Evolutionary conservation across 2,329 filamentous ascomycete species (phyloP), one percentile per base, ranked within the genome.

Genomic region (Fusarium xylarioides): DNA sequence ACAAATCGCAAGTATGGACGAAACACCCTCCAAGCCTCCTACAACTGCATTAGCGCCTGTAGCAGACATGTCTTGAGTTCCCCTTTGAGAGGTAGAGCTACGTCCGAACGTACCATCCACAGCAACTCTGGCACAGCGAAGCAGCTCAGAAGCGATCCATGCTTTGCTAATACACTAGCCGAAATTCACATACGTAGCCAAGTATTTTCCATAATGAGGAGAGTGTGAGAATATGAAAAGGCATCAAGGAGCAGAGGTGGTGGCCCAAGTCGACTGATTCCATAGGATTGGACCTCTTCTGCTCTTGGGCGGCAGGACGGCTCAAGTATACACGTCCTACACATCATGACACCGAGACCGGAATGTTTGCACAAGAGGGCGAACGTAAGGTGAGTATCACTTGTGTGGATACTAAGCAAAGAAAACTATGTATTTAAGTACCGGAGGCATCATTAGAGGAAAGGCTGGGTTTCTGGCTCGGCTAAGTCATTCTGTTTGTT

Each of bases 41-140:
- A 54, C 66, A 23, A 34, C 70, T 5, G 40, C 23, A 26, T 60
- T 71, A n/a, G 42, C 71, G 18, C 62, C 44, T 5, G 34, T 57
- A 16, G 52, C 66, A 12, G 58, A 54, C 35, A 64, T 77, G 38
- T 52, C 42, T 34, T 66, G 71, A 28, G 76, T 76, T 46, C 70
- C 70, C 9, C 38, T 79, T 75, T 46, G 34, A 52, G 9, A 71
- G 74, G 32, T 74, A 75, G 40, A 74, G 60, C 52, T 79, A 79
- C 19, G 60, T 78, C 26, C 66, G 76, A 40, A 76, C 79, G 63
- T 74, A 79, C 40, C 77, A 78, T 34, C 30, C 34, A 56, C 42
- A 62, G 73, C 32, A 54, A 53, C 42, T 56, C 16, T 28, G 46
- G 32, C 44, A 32, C 44, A 35, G 40, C 56, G 16, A 57, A 64